Percentiles rank a stretch among this genome's conserved stretches.
Conservation (phyloP, 257 asterid species). For the Phtheirospermum japonicum region DNA sequence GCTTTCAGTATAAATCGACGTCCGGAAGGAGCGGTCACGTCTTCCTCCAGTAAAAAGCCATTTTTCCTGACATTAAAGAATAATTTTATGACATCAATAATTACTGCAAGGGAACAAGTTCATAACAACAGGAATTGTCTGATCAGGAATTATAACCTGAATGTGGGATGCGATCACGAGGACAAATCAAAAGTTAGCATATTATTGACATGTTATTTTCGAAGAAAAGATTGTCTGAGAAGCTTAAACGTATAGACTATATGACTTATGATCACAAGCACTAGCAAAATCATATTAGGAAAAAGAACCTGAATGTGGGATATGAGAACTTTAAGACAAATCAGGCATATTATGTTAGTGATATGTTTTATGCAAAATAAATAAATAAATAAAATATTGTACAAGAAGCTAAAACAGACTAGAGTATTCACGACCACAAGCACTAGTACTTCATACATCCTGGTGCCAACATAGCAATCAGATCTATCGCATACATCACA, state of each 20-base stretch:
- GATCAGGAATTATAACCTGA: slow-evolving; percentile 18
- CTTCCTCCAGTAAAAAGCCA: slow-evolving; percentile 86
- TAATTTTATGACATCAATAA: slow-evolving; percentile 13
- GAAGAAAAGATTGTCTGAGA: background rate
- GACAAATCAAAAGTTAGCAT: slow-evolving; percentile 14
- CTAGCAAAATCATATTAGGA: background rate
- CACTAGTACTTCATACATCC: background rate
- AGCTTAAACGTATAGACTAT: slow-evolving; percentile 17
- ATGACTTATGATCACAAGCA: background rate
- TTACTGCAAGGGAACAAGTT: slow-evolving; percentile 11
- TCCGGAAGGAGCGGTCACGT: slow-evolving; percentile 78
- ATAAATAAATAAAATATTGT: background rate
- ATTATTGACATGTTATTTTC: slow-evolving; percentile 13
- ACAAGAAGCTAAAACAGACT: background rate
- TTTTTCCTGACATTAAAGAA: slow-evolving; percentile 63
- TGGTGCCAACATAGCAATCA: background rate
- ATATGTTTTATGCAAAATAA: too few species aligned
- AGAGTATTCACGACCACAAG: background rate
- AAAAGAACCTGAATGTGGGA: too few species aligned
- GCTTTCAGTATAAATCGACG: slow-evolving; percentile 78
- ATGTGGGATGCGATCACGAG: slow-evolving; percentile 8
- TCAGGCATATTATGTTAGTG: too few species aligned
- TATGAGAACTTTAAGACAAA: too few species aligned
- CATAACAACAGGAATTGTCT: slow-evolving; percentile 8
- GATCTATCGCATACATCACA: background rate